Base-by-base conservation (phyloP, 768 basidiomycete species). In the Phaeotremella skinneri region DNA sequence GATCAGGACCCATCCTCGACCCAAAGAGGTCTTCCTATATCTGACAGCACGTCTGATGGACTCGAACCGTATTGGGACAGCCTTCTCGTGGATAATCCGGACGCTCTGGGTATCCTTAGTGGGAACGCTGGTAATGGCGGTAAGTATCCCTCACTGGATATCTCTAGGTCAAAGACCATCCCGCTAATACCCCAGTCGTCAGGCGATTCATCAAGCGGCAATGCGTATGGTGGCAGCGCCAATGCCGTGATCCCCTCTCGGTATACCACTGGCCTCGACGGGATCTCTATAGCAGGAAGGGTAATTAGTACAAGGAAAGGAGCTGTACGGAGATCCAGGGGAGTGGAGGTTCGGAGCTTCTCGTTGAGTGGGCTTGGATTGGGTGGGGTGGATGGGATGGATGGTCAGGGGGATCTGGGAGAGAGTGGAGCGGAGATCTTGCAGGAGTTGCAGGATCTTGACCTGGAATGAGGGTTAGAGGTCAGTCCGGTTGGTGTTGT, bases 71-170 rank as follows among this genome's bases (percentile, higher is more conserved):
- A 20, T 48, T n/a, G 14, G 49, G 49, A 32, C 49, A 21, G 26
- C 17, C 26, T 27, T 29, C 21, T 27, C 26, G 21, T 5, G 21
- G 49, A 27, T 29, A 26, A 29, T 50, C 14, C 49, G 9, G 21
- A 9, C 17, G 45, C 9, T 9, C 26, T 50, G 17, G 23, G 20
- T 26, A 14, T 50, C 16, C 26, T 50, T 6, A 17, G 17, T 16
- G 49, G 49, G 4, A 50, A 50, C 30, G 49, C 13, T 13, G 49
- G 49, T 17, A 50, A 50, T 21, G 49, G 49, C 16, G 49, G 49
- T 50, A 9, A 50, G 49, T 29, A 14, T 11, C 17, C 21, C 17
- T 32, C 7, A 29, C 17, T 29, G 6, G 26, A 27, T 32, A 26
- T 16, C 14, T 32, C 25, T 23, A 11, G 5, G 49, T 7, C 6